phyloP scores from a whole-genome alignment of 768 basidiomycete genomes.

The Hericium alpestre region DNA sequence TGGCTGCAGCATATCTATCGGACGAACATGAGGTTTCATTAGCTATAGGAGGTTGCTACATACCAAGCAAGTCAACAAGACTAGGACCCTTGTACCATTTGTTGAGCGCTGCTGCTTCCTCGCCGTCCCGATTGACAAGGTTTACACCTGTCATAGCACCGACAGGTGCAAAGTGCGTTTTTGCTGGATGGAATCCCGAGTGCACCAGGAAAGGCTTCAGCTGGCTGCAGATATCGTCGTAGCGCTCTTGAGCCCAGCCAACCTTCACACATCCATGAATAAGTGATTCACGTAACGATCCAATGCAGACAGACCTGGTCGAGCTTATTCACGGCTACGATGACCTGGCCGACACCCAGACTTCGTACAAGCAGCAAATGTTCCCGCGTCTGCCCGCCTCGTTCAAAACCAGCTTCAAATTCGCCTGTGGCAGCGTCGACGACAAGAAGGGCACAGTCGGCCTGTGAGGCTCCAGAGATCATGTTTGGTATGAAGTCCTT shows the following conservation, averaged over 20 bases:
- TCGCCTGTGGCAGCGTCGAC: constrained; percentile 85
- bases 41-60: constrained; percentile 1
- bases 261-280: constrained; percentile 41
- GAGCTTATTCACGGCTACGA: constrained; percentile 92
- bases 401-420: constrained; percentile 92
- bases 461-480: constrained; percentile 97
- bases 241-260: constrained; percentile 74
- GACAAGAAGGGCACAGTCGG: constrained; percentile 88
- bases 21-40: not conserved
- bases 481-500: constrained; percentile 98
- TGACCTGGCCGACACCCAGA: constrained; percentile 82
- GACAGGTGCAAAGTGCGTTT: constrained; percentile 79
- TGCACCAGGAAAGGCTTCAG: constrained; percentile 77
- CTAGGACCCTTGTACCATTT: constrained; percentile 84
- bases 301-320: constrained; percentile 53
- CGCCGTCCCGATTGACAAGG: constrained; percentile 41
- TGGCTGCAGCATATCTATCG: constrained; percentile 67
- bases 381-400: constrained; percentile 92
- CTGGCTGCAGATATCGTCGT: constrained; percentile 68
- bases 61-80: constrained; percentile 75
- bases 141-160: constrained; percentile 88
- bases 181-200: constrained; percentile 74
- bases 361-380: constrained; percentile 87
- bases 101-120: constrained; percentile 36
- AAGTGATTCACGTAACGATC: not conserved